Evolutionary conservation across 208 protist species (phyloP), one percentile per base, ranked within the genome.

Genomic region (Trypanosoma conorhini): DNA sequence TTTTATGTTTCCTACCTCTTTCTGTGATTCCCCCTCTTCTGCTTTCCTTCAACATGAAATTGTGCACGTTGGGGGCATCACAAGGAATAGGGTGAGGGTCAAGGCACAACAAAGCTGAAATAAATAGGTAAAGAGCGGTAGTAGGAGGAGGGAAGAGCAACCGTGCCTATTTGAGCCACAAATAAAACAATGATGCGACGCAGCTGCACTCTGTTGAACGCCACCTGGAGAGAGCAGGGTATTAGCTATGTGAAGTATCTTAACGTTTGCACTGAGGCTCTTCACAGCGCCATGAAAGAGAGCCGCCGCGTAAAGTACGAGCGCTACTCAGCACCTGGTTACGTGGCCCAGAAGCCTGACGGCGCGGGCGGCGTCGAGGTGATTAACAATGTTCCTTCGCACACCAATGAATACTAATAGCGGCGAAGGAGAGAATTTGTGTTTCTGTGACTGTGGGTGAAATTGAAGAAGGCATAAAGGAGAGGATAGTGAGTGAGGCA

Each of bases 231-330:
- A 57, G 87, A 94, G 63, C 87, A 95, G 67, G 91, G 91, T 55
- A 92, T 97, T 73, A 94, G 83, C 68, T 97, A 97, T 80, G 60
- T 97, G 50, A 91, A 93, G 74, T 97, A 97, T 74, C 84, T 97
- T 5, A 97, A 97, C 68, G 86, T 97, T 9, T 82, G 84, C 79
- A 95, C 89, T 8, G 88, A 94, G 70, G 77, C 92, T 13, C 80
- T 97, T 42, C 92, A 95, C 80, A 91, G 85, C 80, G 62, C 86
- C 9, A 72, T 88, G 17, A 94, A 84, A 60, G 85, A 89, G 10
- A 86, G 82, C 70, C 59, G 62, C 24, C 75, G 76, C 42, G 74
- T 62, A 30, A 95, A 93, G 73, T 93, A 95, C 74, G 64, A 63
- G 54, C 81, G 81, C 24, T 96, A 80, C 68, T 95, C 89, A 40